Conservation (phyloP, 2,329 filamentous ascomycete species). For the Annulohypoxylon truncatum region DNA sequence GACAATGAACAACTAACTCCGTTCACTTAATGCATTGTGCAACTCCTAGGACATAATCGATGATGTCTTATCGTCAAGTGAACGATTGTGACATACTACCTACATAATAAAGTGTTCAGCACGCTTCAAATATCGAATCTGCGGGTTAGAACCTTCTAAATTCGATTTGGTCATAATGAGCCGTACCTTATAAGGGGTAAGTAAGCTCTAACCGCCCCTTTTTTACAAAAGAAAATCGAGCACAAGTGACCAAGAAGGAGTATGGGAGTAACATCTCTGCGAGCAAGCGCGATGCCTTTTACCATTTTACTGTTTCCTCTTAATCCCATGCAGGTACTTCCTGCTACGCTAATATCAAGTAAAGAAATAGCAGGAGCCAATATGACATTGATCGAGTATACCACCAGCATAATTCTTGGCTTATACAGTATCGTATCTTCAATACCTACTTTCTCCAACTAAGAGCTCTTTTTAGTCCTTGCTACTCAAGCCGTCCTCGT, state of each 20-base stretch:
- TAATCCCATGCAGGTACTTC: neutral
- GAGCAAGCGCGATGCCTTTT: neutral
- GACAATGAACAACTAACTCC: conserved; percentile 26
- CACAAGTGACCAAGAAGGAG: neutral
- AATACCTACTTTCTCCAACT: conserved; percentile 24
- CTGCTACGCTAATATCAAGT: neutral
- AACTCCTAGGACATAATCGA: neutral
- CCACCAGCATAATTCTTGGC: neutral
- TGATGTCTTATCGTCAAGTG: neutral
- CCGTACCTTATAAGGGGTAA: neutral
- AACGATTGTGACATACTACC: neutral
- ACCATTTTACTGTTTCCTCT: neutral
- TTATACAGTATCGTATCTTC: conserved; percentile 3
- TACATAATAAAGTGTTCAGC: no score
- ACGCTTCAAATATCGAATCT: no score
- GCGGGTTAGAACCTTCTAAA: neutral
- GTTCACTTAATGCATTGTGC: conserved; percentile 19
- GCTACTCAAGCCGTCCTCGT: conserved; percentile 26
- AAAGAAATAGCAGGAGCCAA: neutral
- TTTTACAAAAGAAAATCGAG: no score
- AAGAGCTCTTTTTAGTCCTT: conserved; percentile 32
- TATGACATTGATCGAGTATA: neutral
- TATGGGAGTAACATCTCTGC: neutral
- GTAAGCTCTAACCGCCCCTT: no score
- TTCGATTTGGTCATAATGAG: neutral